Evolutionary conservation across 2,329 filamentous ascomycete species (phyloP).

Genomic region (Thelonectria discophora): DNA sequence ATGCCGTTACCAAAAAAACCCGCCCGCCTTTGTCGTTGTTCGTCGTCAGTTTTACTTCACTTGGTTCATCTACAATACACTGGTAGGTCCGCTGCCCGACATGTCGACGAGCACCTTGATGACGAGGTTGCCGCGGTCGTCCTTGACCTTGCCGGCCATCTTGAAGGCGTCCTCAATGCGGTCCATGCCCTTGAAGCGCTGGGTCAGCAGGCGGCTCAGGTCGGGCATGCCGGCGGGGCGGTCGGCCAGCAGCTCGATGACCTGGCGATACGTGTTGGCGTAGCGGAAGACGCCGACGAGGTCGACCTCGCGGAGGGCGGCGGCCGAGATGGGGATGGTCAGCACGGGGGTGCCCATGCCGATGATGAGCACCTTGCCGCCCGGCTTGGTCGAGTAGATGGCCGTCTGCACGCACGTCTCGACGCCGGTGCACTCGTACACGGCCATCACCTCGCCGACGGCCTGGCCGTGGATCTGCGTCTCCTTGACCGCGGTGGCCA

Average conservation of each 20-base stretch:
- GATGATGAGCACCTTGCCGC: conserved; percentile 75
- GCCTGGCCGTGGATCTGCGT: conserved; percentile 52
- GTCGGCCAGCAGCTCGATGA: conserved; percentile 61
- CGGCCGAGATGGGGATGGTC: conserved; percentile 73
- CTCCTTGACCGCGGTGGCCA: conserved; percentile 55
- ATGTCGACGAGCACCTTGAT: conserved; percentile 76
- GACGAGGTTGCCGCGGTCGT: conserved; percentile 74
- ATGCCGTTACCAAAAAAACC: conserved; percentile 8
- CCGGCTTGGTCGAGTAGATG: conserved; percentile 74
- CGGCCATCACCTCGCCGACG: conserved; percentile 71
- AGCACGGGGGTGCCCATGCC: conserved; percentile 78
- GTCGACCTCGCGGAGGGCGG: conserved; percentile 75
- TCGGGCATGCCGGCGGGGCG: conserved; percentile 65
- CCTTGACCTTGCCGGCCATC: conserved; percentile 76
- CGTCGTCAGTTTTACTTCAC: background rate
- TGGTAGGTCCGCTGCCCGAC: conserved; percentile 32
- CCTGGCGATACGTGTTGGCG: conserved; percentile 74
- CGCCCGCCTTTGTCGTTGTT: background rate
- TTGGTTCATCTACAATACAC: conserved; percentile 24
- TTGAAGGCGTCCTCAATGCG: conserved; percentile 73
- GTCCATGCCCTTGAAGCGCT: conserved; percentile 71
- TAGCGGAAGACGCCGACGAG: conserved; percentile 78
- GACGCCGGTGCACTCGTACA: conserved; percentile 83
- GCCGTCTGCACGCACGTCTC: conserved; percentile 78
- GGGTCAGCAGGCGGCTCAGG: conserved; percentile 74